Percentiles rank a stretch among this genome's conserved stretches.
Conservation (phyloP, 331 rosid genomes). For the Dryas integrifolia region DNA sequence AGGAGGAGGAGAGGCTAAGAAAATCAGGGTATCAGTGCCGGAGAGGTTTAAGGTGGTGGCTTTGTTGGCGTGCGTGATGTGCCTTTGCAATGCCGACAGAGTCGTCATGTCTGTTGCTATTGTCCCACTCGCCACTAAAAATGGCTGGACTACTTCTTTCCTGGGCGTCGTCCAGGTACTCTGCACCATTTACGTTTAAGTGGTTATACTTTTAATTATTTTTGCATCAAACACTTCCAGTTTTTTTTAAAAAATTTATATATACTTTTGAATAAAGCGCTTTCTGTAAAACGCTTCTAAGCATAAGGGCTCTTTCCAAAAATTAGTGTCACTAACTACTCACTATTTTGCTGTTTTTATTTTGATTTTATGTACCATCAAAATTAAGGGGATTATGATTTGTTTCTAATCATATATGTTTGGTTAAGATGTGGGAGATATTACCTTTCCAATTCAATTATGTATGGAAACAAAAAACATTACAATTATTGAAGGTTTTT, state of each 20-base stretch:
- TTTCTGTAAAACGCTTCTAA: too few species aligned
- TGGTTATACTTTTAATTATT: too few species aligned
- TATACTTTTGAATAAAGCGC: too few species aligned
- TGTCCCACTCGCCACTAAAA: constrained; percentile 75
- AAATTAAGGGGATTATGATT: too few species aligned
- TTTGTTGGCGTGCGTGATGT: constrained; percentile 78
- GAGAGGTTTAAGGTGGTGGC: constrained; percentile 81
- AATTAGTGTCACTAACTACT: too few species aligned
- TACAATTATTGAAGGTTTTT: too few species aligned
- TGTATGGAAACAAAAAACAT: not conserved
- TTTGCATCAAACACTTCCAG: too few species aligned
- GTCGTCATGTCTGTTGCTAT: constrained; percentile 96
- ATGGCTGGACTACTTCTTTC: constrained; percentile 82
- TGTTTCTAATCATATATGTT: not conserved
- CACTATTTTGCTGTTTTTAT: not conserved
- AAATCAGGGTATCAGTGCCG: constrained; percentile 34
- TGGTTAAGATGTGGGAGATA: too few species aligned
- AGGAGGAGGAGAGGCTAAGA: constrained; percentile 22
- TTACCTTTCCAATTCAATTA: not conserved
- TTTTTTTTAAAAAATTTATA: too few species aligned
- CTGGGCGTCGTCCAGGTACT: constrained; percentile 85
- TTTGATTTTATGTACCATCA: not conserved
- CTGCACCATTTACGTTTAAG: not conserved
- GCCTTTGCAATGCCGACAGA: constrained; percentile 84
- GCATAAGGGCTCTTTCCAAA: too few species aligned